These are phyloP conservation scores for Solanum aculeatissimum DNA, from an alignment of 305 asterid species.

Conservation along the genomic window DNA sequence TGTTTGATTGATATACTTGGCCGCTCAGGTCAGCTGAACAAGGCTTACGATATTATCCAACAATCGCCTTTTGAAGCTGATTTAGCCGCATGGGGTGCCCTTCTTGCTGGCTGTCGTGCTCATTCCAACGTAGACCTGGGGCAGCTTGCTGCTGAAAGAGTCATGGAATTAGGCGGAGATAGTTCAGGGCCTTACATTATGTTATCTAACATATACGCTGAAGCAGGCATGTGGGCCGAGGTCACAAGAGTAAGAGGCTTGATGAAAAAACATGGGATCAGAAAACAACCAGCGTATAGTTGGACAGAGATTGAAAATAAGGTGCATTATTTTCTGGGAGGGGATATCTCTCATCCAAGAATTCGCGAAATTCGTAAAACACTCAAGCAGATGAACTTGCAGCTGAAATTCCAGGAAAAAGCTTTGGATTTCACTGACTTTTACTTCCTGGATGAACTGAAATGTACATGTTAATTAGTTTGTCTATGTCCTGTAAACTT, in stretches of 20 bases:
- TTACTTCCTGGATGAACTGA: background rate
- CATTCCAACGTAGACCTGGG: slow-evolving; percentile 3
- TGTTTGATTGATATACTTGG: slow-evolving; percentile 6
- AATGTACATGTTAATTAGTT: background rate
- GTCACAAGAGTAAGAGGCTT: slow-evolving; percentile 4
- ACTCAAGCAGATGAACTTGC: slow-evolving; percentile 8
- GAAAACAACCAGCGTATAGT: slow-evolving; percentile 6
- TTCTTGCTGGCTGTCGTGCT: slow-evolving; percentile 10
- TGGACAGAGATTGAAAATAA: slow-evolving; percentile 3
- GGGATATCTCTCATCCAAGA: slow-evolving; percentile 5
- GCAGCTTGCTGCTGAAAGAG: background rate
- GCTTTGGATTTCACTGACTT: background rate
- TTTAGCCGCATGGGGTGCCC: slow-evolving; percentile 10
- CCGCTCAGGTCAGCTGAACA: slow-evolving; percentile 8
- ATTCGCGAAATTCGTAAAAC: background rate
- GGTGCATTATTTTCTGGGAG: slow-evolving; percentile 6
- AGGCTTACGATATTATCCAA: slow-evolving; percentile 2
- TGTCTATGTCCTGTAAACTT: too few species aligned
- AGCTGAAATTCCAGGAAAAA: slow-evolving; percentile 1
- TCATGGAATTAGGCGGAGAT: background rate
- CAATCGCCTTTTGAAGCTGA: slow-evolving; percentile 7
- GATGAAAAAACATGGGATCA: slow-evolving; percentile 8
- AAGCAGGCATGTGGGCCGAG: slow-evolving; percentile 6
- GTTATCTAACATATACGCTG: slow-evolving; percentile 10
- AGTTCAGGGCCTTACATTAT: slow-evolving; percentile 5